A percentile compares a stretch with the other conserved stretches of the same genome.
Evolutionary conservation across 176 grass and related monocot genomes (phyloP).

Genomic region (Coix lacrymajobi): DNA sequence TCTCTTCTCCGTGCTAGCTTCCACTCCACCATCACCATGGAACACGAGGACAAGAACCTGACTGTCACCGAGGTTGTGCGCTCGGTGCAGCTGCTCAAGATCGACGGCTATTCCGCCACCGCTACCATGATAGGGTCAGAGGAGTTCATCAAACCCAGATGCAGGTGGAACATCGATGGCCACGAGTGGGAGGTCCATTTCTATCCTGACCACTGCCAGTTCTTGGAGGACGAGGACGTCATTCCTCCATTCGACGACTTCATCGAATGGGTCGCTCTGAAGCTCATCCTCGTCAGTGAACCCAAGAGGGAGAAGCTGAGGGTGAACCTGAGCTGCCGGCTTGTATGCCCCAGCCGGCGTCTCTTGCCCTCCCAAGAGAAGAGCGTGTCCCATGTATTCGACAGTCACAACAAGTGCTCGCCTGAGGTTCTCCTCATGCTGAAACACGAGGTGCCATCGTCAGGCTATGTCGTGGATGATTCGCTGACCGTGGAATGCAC

Average conservation of each 20-base stretch:
- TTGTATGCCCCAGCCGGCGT: background rate
- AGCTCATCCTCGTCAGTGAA: background rate
- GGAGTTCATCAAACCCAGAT: background rate
- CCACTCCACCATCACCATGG: no score
- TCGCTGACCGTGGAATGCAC: background rate
- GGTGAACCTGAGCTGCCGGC: background rate
- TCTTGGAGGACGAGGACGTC: background rate
- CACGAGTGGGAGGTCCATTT: background rate
- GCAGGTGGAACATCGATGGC: background rate
- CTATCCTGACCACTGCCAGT: background rate
- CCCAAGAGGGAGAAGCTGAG: background rate
- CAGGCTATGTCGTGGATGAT: background rate
- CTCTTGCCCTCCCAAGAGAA: background rate
- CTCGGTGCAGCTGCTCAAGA: conserved; percentile 1
- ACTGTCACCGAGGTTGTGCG: background rate
- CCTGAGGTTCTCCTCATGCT: no score
- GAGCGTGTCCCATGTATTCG: background rate
- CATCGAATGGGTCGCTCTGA: background rate
- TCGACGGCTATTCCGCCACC: background rate
- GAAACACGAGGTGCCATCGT: fast-evolving
- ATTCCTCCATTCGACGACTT: background rate
- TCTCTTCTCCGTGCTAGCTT: no score
- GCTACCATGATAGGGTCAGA: fast-evolving
- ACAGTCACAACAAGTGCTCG: background rate
- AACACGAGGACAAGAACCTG: background rate